A percentile compares a stretch with the other conserved stretches of the same genome.
Evolutionary conservation across 192 early-diverging fungal species (phyloP).

Genomic region (Coemansia brasiliensis): DNA sequence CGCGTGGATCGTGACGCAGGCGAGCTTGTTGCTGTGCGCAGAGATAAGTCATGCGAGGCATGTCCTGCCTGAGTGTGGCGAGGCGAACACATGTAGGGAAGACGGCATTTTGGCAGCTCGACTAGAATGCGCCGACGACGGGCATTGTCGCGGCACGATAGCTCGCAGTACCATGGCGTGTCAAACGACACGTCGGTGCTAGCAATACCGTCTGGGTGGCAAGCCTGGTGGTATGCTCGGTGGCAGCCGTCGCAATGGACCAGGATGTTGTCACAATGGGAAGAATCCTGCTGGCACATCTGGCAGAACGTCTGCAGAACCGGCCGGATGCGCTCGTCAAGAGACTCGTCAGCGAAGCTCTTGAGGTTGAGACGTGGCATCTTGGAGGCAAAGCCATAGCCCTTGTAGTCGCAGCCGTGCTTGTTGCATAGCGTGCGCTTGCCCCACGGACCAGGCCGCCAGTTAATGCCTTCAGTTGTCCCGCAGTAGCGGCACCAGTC

Average conservation of each 20-base stretch:
- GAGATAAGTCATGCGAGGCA: background rate
- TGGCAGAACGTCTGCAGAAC: conserved; percentile 87
- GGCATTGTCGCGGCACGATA: conserved; percentile 43
- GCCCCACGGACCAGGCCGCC: conserved; percentile 93
- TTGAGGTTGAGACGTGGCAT: conserved; percentile 81
- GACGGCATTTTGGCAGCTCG: conserved; percentile 51
- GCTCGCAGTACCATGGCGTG: conserved; percentile 45
- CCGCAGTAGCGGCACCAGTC: conserved; percentile 94
- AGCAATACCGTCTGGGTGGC: conserved; percentile 52
- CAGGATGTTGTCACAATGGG: conserved; percentile 61
- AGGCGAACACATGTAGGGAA: conserved; percentile 55
- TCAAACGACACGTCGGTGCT: conserved; percentile 3
- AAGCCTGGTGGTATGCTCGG: conserved; percentile 76
- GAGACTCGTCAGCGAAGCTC: conserved; percentile 70
- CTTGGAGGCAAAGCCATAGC: conserved; percentile 89
- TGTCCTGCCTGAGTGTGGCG: conserved; percentile 18
- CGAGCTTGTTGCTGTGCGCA: background rate
- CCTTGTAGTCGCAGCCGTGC: conserved; percentile 95
- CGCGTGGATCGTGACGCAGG: conserved; percentile 11
- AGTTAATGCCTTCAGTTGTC: conserved; percentile 83
- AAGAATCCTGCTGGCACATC: conserved; percentile 70
- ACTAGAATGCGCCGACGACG: conserved; percentile 46
- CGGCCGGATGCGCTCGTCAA: conserved; percentile 77
- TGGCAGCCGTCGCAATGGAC: conserved; percentile 85
- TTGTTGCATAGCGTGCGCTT: conserved; percentile 94